Conservation (phyloP, 1,139 yeast genomes). For the Lodderomyces beijingensis region DNA sequence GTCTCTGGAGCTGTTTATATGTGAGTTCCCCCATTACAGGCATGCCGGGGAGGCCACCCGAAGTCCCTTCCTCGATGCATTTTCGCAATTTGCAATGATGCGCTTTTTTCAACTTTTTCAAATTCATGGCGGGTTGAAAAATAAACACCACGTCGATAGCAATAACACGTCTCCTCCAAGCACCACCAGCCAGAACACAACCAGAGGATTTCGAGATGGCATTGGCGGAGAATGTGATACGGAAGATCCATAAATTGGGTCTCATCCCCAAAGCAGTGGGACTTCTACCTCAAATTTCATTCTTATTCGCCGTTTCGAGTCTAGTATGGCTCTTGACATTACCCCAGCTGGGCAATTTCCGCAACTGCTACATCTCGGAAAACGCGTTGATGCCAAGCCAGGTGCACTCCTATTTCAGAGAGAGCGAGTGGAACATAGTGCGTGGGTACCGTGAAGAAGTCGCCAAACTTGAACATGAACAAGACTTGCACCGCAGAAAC, state of each 20-base stretch:
- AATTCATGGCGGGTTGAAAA: too few species aligned
- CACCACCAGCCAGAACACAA: too few species aligned
- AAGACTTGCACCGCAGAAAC: conserved; percentile 45
- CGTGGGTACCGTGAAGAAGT: conserved; percentile 76
- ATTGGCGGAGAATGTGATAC: conserved; percentile 50
- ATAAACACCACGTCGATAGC: too few species aligned
- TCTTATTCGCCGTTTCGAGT: conserved; percentile 58
- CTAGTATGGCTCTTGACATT: conserved; percentile 62
- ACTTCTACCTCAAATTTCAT: conserved; percentile 57
- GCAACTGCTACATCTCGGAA: conserved; percentile 85
- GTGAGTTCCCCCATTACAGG: too few species aligned
- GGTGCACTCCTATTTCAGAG: conserved; percentile 87
- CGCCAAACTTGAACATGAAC: conserved; percentile 31
- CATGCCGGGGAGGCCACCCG: too few species aligned
- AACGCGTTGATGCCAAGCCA: conserved; percentile 97
- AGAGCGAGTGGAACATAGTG: conserved; percentile 89
- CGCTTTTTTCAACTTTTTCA: too few species aligned
- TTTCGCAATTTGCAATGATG: too few species aligned
- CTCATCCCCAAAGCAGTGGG: conserved; percentile 54
- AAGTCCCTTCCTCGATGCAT: too few species aligned
- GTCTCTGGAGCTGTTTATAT: conserved; percentile 10
- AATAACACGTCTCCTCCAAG: too few species aligned
- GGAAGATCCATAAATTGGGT: conserved; percentile 54
- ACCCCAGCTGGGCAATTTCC: conserved; percentile 78
- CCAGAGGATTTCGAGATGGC: conserved; percentile 48